Conservation (phyloP, 1,139 yeast species). For the Pneumocystis oryctolagi region DNA sequence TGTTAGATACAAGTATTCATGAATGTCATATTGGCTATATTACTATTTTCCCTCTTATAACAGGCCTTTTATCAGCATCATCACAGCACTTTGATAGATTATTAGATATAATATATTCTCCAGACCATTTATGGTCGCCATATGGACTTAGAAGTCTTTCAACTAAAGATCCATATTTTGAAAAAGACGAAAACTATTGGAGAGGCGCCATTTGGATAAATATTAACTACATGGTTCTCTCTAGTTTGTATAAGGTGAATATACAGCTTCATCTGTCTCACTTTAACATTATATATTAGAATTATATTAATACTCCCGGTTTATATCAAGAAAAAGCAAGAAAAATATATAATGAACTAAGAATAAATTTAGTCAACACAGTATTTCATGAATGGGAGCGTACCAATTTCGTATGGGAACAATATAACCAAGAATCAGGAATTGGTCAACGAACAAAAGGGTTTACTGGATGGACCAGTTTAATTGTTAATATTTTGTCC, state of each 20-base stretch:
- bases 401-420: conserved; percentile 76
- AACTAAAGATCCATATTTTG: conserved; percentile 47
- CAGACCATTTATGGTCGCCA: conserved; percentile 60
- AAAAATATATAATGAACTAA: conserved; percentile 40
- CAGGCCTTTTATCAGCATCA: conserved; percentile 46
- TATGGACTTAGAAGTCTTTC: conserved; percentile 77
- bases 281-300: neutral
- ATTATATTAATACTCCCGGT: conserved; percentile 16
- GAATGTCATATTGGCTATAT: conserved; percentile 86
- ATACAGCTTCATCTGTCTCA: conserved; percentile 27
- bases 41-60: conserved; percentile 68
- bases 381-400: conserved; percentile 51
- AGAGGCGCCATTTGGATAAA: conserved; percentile 89
- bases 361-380: conserved; percentile 53
- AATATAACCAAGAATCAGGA: conserved; percentile 68
- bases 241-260: conserved; percentile 37
- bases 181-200: conserved; percentile 86
- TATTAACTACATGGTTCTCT: conserved; percentile 69
- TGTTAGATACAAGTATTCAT: conserved; percentile 38
- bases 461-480: conserved; percentile 88
- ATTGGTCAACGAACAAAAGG: conserved; percentile 69
- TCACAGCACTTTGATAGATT: conserved; percentile 37
- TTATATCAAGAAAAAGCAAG: conserved; percentile 29
- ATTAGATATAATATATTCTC: conserved; percentile 47
- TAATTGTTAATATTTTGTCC: conserved; percentile 61